Conservation (phyloP, 768 basidiomycete species). For the Boletus vermiculosoides region DNA sequence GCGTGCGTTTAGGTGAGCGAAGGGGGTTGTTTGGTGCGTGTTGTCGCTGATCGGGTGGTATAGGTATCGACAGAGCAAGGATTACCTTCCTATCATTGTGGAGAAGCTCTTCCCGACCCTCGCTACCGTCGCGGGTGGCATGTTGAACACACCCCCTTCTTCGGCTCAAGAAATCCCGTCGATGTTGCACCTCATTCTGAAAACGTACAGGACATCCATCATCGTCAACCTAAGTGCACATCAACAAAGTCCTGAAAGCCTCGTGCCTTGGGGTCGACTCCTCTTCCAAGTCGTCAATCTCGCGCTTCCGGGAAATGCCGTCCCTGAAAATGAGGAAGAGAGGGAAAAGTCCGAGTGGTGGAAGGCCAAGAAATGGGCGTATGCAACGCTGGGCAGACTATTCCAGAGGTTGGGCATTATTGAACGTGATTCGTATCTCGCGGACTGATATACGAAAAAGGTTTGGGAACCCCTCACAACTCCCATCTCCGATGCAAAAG, state of each 20-base stretch:
- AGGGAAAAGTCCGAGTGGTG: conserved; percentile 84
- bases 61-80: conserved; percentile 68
- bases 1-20: conserved; percentile 46
- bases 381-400: conserved; percentile 70
- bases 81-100: conserved; percentile 58
- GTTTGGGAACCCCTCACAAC: conserved; percentile 85
- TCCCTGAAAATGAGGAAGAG: conserved; percentile 73
- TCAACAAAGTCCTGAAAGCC: conserved; percentile 70
- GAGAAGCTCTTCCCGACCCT: conserved; percentile 70
- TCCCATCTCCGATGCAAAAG: conserved; percentile 67
- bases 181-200: conserved; percentile 83
- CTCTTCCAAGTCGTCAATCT: conserved; percentile 79
- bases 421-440: background rate
- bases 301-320: conserved; percentile 58
- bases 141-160: conserved; percentile 62
- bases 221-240: conserved; percentile 68
- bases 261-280: conserved; percentile 86
- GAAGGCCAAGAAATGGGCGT: conserved; percentile 94
- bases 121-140: conserved; percentile 67
- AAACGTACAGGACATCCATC: conserved; percentile 82
- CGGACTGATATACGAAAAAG: conserved; percentile 34
- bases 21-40: background rate
- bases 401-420: conserved; percentile 59
- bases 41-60: conserved; percentile 38
- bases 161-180: conserved; percentile 70